Evolutionary conservation across 2,329 filamentous ascomycete species (phyloP).

Genomic region (Neonectria hederae): DNA sequence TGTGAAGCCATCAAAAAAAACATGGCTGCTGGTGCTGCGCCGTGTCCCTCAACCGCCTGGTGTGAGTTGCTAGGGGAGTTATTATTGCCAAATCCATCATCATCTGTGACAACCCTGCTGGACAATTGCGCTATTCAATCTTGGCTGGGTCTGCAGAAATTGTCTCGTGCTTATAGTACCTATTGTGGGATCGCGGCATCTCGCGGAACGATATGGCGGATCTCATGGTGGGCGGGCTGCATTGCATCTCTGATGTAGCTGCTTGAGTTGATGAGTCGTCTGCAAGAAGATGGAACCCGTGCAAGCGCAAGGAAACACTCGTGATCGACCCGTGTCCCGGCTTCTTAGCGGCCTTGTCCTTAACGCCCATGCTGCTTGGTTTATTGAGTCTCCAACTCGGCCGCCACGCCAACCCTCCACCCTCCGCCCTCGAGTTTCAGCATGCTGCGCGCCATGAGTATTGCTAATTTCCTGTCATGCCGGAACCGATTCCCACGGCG

Average conservation of each 20-base stretch:
- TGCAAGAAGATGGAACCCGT: conserved; percentile 15
- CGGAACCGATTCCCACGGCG: conserved; percentile 33
- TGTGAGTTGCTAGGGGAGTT: conserved; percentile 15
- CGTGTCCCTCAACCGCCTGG: conserved; percentile 1
- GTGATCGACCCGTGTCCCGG: conserved; percentile 15
- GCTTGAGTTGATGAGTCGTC: conserved; percentile 3
- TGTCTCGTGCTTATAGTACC: conserved; percentile 25
- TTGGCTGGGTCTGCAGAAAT: conserved; percentile 33
- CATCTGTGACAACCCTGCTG: conserved; percentile 36
- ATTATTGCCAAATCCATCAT: conserved; percentile 28
- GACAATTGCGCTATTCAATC: conserved; percentile 35
- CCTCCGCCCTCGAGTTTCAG: conserved; percentile 36
- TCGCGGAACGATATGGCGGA: not conserved
- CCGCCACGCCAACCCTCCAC: conserved; percentile 4
- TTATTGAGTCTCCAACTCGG: not conserved
- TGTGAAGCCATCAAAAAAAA: conserved; percentile 2
- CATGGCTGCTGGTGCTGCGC: conserved; percentile 9
- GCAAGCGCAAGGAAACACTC: conserved; percentile 6
- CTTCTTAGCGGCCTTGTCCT: not conserved
- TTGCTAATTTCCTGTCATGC: conserved; percentile 40
- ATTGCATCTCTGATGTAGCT: not conserved
- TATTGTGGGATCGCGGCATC: conserved; percentile 13
- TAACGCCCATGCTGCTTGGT: not conserved
- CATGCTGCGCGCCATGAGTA: conserved; percentile 29
- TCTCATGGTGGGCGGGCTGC: conserved; percentile 1